phyloP scores from a whole-genome alignment of 2,329 filamentous ascomycete species.

The Colletotrichum costaricense region DNA sequence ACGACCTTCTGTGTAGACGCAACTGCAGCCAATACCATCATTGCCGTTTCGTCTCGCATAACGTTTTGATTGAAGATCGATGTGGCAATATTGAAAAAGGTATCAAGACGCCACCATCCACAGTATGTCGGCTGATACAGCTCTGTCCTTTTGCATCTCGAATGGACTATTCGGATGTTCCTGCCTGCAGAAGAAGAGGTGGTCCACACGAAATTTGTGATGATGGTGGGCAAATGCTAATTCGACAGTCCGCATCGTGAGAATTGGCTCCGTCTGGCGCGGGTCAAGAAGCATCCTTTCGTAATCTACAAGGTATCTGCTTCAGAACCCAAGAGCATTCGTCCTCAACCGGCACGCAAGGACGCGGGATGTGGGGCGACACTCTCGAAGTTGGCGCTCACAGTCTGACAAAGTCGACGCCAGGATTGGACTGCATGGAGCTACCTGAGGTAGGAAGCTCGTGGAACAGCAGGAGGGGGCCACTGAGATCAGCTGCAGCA shows the following conservation, averaged over 20 bases:
- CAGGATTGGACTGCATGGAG: neutral
- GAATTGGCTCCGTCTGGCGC: neutral
- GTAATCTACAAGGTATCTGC: neutral
- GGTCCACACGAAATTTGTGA: neutral
- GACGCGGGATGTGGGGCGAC: neutral
- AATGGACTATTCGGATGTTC: neutral
- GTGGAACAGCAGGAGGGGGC: neutral
- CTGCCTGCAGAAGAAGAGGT: neutral
- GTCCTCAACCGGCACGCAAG: neutral
- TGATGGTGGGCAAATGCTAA: no score
- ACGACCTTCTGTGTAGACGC: neutral
- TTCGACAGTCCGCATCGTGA: neutral
- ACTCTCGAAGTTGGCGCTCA: neutral
- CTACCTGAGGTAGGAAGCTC: conserved; percentile 15
- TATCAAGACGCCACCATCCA: neutral
- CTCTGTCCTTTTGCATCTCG: neutral
- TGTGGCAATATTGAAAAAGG: neutral
- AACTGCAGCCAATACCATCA: neutral
- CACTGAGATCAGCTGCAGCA: neutral
- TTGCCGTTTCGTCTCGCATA: neutral
- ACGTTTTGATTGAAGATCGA: neutral
- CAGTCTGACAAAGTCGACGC: neutral
- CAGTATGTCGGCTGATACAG: neutral
- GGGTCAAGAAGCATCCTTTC: neutral
- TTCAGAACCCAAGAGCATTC: neutral